These are phyloP conservation scores for Ascochyta fabae DNA, from an alignment of 2,329 filamentous ascomycete species.

Conservation along the genomic window DNA sequence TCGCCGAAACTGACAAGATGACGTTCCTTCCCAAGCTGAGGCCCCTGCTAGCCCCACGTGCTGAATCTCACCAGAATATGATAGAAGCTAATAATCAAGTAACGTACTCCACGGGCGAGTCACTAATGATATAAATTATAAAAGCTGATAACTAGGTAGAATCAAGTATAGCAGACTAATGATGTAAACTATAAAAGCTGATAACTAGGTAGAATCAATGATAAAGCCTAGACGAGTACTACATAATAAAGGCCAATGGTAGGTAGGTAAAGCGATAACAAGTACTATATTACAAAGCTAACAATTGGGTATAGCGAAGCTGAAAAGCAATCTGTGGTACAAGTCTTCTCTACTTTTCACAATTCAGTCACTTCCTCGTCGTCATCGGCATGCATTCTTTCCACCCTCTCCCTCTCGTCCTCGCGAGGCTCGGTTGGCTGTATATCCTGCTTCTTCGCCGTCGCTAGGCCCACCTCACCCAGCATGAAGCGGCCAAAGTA, in stretches of 20 bases:
- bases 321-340: background rate
- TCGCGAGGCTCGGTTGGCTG: background rate
- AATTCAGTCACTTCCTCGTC: conserved; percentile 3
- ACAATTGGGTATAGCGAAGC: conserved; percentile 8
- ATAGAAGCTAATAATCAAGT: too few relatives aligned
- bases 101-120: too few relatives aligned
- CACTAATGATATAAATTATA: too few relatives aligned
- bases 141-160: too few relatives aligned
- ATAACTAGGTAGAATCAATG: too few relatives aligned
- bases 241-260: too few relatives aligned
- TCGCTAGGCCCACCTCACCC: conserved; percentile 47
- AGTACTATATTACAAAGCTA: background rate
- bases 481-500: conserved; percentile 83
- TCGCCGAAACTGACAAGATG: conserved; percentile 20
- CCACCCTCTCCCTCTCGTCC: background rate
- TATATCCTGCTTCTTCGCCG: conserved; percentile 2
- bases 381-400: background rate
- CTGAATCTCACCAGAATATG: background rate
- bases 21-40: conserved; percentile 19
- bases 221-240: too few relatives aligned
- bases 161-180: too few relatives aligned
- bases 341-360: background rate
- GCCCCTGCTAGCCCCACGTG: conserved; percentile 20
- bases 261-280: too few relatives aligned
- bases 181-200: too few relatives aligned